phyloP scores from a whole-genome alignment of 2,329 filamentous ascomycete genomes.

The Phialophora tarda region DNA sequence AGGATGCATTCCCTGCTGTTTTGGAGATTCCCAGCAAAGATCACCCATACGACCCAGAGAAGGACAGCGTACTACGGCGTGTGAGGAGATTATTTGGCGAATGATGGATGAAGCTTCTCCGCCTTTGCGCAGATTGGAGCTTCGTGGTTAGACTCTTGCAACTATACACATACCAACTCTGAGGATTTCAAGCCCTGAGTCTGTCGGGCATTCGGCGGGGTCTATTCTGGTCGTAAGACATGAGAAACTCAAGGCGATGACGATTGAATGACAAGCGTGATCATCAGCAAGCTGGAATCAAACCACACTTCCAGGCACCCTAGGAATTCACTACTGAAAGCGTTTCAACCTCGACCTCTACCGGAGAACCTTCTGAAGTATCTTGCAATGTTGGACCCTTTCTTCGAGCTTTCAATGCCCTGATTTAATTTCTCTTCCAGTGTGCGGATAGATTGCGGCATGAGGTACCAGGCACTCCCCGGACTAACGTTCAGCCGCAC shows the following conservation, averaged over 20 bases:
- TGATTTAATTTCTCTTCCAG: neutral
- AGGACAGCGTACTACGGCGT: conserved; percentile 93
- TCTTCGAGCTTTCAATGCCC: neutral
- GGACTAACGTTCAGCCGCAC: conserved; percentile 7
- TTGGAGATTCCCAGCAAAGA: conserved; percentile 99
- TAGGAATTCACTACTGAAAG: neutral
- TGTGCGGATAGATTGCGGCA: neutral
- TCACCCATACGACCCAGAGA: conserved; percentile 97
- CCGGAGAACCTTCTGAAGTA: neutral
- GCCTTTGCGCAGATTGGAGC: neutral
- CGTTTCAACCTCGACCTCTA: neutral
- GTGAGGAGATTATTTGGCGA: conserved; percentile 75
- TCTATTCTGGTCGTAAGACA: neutral
- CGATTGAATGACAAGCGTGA: neutral
- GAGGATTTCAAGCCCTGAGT: neutral
- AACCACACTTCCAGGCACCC: neutral
- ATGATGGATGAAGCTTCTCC: conserved; percentile 36
- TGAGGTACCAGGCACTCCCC: neutral
- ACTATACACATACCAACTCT: neutral
- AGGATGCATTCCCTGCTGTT: conserved; percentile 91
- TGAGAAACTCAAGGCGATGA: neutral
- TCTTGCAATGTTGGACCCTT: neutral
- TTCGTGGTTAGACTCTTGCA: neutral
- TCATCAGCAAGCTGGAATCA: neutral
- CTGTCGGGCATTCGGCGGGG: neutral